Evolutionary conservation across 768 basidiomycete genomes (phyloP).

Genomic region (Cytidiella melzeri): DNA sequence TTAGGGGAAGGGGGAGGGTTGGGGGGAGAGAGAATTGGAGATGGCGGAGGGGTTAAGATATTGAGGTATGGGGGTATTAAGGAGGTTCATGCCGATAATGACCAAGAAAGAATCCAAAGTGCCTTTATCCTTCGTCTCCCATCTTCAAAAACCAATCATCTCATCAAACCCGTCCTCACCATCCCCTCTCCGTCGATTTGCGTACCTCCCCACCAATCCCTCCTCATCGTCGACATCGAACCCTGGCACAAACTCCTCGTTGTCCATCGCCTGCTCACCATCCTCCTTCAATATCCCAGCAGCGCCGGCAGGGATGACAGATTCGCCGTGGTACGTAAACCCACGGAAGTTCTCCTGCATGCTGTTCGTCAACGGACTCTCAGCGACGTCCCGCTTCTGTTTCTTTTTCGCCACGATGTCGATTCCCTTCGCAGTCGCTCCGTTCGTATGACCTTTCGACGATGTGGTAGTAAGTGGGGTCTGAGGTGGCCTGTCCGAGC

Average conservation of each 20-base stretch:
- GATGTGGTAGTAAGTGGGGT: slow-evolving; percentile 12
- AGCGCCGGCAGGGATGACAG: slow-evolving; percentile 38
- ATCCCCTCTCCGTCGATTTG: slow-evolving; percentile 41
- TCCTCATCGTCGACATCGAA: slow-evolving; percentile 37
- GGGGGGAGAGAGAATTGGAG: too few relatives aligned
- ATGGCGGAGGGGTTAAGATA: too few relatives aligned
- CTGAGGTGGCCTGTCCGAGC: slow-evolving; percentile 29
- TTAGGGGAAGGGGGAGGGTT: too few relatives aligned
- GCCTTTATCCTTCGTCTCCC: slow-evolving; percentile 18
- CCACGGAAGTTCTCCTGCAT: slow-evolving; percentile 97
- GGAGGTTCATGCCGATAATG: too few relatives aligned
- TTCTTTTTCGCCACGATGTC: slow-evolving; percentile 45
- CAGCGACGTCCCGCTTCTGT: slow-evolving; percentile 32
- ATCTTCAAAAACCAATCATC: slow-evolving; percentile 21
- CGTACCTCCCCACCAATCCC: slow-evolving; percentile 73
- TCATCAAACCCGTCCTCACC: slow-evolving; percentile 26
- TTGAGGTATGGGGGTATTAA: too few relatives aligned
- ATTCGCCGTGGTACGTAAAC: slow-evolving; percentile 83
- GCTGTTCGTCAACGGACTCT: slow-evolving; percentile 74
- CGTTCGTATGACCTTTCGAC: slow-evolving; percentile 7
- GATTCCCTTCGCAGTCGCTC: slow-evolving; percentile 14
- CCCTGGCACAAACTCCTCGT: slow-evolving; percentile 31
- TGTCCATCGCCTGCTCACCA: slow-evolving; percentile 22
- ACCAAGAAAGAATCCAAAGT: slow-evolving; percentile 2
- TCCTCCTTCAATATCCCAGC: slow-evolving; percentile 33